Conservation (phyloP, 805 yeast genomes). For the Saccharomycodes ludwigii region DNA sequence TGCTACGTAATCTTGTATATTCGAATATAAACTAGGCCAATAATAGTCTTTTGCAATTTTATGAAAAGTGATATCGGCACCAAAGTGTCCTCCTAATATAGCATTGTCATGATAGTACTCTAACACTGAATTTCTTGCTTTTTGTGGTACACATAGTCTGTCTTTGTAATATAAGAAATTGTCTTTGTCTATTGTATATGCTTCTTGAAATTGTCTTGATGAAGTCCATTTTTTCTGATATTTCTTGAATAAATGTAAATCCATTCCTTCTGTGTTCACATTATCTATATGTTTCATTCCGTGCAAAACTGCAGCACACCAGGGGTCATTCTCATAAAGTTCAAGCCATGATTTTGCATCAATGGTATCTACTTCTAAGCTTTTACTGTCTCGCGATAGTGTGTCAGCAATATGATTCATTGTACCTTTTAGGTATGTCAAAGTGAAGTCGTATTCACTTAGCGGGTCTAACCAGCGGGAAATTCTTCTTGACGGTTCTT, state of each 20-base stretch:
- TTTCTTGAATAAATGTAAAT: neutral
- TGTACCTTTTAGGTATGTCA: conserved; percentile 7
- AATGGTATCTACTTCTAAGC: neutral
- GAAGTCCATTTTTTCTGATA: neutral
- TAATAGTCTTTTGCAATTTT: conserved; percentile 4
- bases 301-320: conserved; percentile 4
- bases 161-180: neutral
- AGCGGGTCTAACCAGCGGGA: conserved; percentile 7
- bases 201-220: no score
- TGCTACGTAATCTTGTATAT: conserved; percentile 2
- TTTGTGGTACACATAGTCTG: neutral
- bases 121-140: neutral
- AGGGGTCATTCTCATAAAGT: conserved; percentile 2
- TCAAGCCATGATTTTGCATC: conserved; percentile 4
- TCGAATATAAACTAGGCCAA: conserved; percentile 4
- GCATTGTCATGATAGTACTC: conserved; percentile 4
- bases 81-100: conserved; percentile 9
- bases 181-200: conserved; percentile 2
- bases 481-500: conserved; percentile 7
- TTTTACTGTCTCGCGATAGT: conserved; percentile 5
- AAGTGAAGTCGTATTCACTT: conserved; percentile 7
- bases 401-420: conserved; percentile 11
- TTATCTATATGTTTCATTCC: neutral
- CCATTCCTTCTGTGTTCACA: neutral
- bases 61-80: conserved; percentile 3